These are phyloP conservation scores for Emmonsiellopsis sp. DNA, from an alignment of 2,329 filamentous ascomycete genomes.

Conservation along the genomic window DNA sequence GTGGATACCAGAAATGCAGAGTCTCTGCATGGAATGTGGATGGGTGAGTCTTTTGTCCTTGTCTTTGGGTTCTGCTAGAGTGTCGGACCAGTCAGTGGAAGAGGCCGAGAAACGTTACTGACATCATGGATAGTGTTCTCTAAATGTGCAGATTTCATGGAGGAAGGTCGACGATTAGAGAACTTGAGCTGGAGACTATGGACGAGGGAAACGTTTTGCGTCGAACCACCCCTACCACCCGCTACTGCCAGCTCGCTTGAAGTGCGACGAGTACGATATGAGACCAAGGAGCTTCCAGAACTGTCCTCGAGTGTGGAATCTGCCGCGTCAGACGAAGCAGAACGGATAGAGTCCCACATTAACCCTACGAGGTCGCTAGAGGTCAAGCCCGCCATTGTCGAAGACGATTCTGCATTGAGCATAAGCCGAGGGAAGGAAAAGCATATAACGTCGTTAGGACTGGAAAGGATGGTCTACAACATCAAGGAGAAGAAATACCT, in stretches of 20 bases:
- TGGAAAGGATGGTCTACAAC: slow-evolving; percentile 88
- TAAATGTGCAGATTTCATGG: slow-evolving; percentile 85
- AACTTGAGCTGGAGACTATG: slow-evolving; percentile 94
- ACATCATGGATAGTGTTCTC: slow-evolving; percentile 61
- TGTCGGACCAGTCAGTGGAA: background rate
- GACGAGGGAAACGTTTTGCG: slow-evolving; percentile 89
- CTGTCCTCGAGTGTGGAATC: slow-evolving; percentile 73
- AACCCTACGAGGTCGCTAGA: slow-evolving; percentile 54
- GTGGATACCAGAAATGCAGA: slow-evolving; percentile 89
- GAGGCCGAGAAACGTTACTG: background rate
- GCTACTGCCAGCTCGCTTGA: slow-evolving; percentile 42
- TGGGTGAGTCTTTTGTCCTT: slow-evolving; percentile 55
- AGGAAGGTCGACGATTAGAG: slow-evolving; percentile 84
- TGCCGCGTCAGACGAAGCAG: slow-evolving; percentile 54
- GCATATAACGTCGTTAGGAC: slow-evolving; percentile 84
- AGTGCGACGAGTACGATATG: slow-evolving; percentile 17
- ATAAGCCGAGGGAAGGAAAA: slow-evolving; percentile 67
- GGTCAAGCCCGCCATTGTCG: slow-evolving; percentile 46
- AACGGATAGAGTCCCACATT: slow-evolving; percentile 45
- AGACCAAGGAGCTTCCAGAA: slow-evolving; percentile 55
- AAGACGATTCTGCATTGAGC: slow-evolving; percentile 47
- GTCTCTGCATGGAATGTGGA: slow-evolving; percentile 95
- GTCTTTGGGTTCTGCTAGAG: background rate
- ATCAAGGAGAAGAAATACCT: slow-evolving; percentile 77
- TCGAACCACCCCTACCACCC: slow-evolving; percentile 48